A percentile compares a stretch with the other conserved stretches of the same genome.
Evolutionary conservation across 305 asterid genomes (phyloP).

Genomic region (Caryopteris hybrid): DNA sequence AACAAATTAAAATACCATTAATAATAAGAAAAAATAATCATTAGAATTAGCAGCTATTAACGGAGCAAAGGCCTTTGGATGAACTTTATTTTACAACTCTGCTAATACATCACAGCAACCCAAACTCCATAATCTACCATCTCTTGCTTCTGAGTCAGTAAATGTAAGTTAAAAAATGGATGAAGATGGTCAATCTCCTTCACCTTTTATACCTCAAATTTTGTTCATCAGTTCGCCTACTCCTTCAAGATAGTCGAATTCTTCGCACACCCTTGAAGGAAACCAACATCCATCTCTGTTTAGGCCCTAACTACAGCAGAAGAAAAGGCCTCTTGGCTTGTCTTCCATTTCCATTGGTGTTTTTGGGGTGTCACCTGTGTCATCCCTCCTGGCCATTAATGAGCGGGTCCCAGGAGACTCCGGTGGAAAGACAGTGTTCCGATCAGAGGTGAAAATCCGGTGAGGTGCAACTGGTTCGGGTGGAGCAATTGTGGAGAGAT

Average conservation of each 20-base stretch:
- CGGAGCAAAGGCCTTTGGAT: constrained; percentile 59
- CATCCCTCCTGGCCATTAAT: constrained; percentile 64
- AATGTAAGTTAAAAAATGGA: not conserved
- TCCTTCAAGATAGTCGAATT: not conserved
- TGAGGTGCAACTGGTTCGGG: constrained; percentile 59
- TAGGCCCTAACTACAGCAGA: constrained; percentile 62
- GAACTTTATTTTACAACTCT: constrained; percentile 56
- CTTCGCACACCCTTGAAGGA: not conserved
- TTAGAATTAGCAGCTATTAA: no score
- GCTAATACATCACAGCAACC: constrained; percentile 50
- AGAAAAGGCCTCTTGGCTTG: constrained; percentile 51
- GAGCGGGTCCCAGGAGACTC: constrained; percentile 97
- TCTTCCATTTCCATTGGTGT: constrained; percentile 48
- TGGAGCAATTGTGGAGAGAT: constrained; percentile 61
- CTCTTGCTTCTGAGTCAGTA: not conserved
- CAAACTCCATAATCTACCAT: constrained; percentile 31
- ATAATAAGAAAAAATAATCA: no score
- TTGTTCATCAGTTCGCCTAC: not conserved
- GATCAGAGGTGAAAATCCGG: constrained; percentile 47
- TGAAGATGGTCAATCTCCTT: not conserved
- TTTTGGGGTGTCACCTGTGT: constrained; percentile 45
- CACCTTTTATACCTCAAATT: not conserved
- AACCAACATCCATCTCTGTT: constrained; percentile 5
- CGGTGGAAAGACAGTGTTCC: constrained; percentile 62
- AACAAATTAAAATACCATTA: no score